A percentile compares a stretch with the other conserved stretches of the same genome.
Evolutionary conservation across 1,284 basidiomycete species (phyloP).

Genomic region (Trichosporon faecale): DNA sequence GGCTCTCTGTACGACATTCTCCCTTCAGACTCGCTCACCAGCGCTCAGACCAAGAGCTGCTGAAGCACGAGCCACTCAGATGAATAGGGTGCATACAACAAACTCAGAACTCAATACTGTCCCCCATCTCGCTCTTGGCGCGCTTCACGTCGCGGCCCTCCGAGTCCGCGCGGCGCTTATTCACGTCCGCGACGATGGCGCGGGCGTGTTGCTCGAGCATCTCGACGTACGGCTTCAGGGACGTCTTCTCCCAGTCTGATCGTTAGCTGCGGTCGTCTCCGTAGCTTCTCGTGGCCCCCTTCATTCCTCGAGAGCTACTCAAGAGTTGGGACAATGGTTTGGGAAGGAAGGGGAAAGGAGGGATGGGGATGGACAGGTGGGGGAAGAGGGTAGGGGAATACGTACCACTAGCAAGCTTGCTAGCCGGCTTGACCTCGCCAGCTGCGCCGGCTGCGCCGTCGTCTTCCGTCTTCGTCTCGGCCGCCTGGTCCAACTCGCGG

Average conservation of each 20-base stretch:
- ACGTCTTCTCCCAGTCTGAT: slow-evolving; percentile 56
- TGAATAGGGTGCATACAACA: slow-evolving; percentile 1
- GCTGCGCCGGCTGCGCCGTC: background rate
- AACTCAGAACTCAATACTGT: background rate
- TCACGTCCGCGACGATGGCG: slow-evolving; percentile 52
- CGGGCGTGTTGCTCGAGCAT: slow-evolving; percentile 73
- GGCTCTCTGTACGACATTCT: no score
- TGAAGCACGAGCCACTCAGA: no score
- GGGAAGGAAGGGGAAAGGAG: no score
- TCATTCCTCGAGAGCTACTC: no score
- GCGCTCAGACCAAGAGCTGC: no score
- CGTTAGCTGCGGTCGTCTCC: background rate
- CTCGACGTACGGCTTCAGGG: slow-evolving; percentile 81
- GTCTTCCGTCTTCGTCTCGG: slow-evolving; percentile 15
- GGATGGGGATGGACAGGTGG: no score
- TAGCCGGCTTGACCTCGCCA: background rate
- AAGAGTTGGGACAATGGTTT: no score
- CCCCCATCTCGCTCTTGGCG: background rate
- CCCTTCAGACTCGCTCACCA: no score
- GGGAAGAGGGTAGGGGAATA: background rate
- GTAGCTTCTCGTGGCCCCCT: no score
- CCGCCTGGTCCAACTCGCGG: slow-evolving; percentile 61
- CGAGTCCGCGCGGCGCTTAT: background rate
- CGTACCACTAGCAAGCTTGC: background rate
- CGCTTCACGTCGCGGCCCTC: background rate